These are phyloP conservation scores for Xylariales sp. DNA, from an alignment of 2,329 filamentous ascomycete genomes.

Conservation along the genomic window DNA sequence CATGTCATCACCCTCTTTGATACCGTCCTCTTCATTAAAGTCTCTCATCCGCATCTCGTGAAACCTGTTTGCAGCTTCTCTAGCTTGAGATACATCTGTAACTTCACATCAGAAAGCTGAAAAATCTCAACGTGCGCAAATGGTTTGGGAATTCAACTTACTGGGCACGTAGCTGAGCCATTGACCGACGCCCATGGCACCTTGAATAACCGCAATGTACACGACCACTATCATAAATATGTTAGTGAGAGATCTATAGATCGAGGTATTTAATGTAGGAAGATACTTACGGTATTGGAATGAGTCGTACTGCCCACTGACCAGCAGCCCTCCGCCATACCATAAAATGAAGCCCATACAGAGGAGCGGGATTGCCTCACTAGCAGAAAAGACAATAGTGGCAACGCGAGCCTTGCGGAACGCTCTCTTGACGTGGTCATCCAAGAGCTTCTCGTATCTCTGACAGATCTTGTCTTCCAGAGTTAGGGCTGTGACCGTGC, in stretches of 20 bases:
- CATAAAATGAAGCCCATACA: conserved; percentile 28
- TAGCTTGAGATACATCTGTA: conserved; percentile 55
- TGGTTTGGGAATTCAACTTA: too few species aligned
- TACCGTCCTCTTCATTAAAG: conserved; percentile 12
- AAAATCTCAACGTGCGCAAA: too few species aligned
- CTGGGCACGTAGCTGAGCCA: conserved; percentile 65
- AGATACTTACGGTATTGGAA: conserved; percentile 46
- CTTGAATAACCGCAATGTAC: conserved; percentile 58
- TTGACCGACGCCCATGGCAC: conserved; percentile 63
- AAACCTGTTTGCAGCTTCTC: conserved; percentile 57
- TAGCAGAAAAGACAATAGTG: conserved; percentile 66
- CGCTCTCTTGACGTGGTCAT: conserved; percentile 53
- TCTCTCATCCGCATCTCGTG: conserved; percentile 39
- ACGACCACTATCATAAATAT: too few species aligned
- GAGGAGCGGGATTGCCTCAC: conserved; percentile 46
- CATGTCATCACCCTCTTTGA: conserved; percentile 25
- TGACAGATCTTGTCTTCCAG: conserved; percentile 62
- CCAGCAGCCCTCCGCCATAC: conserved; percentile 60
- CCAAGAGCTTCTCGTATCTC: conserved; percentile 56
- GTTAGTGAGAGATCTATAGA: too few species aligned
- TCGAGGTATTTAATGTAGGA: too few species aligned
- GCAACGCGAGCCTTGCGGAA: conserved; percentile 58
- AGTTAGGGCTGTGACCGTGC: conserved; percentile 66
- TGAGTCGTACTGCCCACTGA: conserved; percentile 41
- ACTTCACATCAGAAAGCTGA: too few species aligned